Conservation (phyloP, 257 asterid species). For the Solanum chaucha region DNA sequence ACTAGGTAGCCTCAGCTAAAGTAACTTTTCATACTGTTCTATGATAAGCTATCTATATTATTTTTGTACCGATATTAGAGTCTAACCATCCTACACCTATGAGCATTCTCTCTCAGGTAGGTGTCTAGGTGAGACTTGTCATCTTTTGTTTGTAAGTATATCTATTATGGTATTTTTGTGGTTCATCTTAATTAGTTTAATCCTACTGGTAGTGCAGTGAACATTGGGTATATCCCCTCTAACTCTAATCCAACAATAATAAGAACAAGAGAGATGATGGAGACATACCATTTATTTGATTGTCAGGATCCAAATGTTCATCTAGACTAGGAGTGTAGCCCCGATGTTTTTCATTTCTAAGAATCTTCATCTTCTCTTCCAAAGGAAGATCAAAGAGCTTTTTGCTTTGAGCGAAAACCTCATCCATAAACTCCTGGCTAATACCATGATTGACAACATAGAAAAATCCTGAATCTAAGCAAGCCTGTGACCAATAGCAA, state of each 20-base stretch:
- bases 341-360: conserved; percentile 59
- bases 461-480: conserved; percentile 87
- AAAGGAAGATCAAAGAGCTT: conserved; percentile 49
- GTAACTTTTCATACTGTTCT: not conserved
- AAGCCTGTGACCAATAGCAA: conserved; percentile 37
- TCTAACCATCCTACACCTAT: not conserved
- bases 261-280: not conserved
- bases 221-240: not conserved
- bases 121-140: not conserved
- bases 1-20: not conserved
- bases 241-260: not conserved
- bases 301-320: conserved; percentile 58
- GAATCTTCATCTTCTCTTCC: conserved; percentile 75
- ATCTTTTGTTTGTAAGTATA: not conserved
- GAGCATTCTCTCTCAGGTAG: not conserved
- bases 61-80: not conserved
- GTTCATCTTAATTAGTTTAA: not conserved
- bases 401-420: conserved; percentile 72
- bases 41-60: not conserved
- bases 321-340: conserved; percentile 89
- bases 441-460: conserved; percentile 84
- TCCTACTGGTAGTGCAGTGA: not conserved
- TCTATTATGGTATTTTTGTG: not conserved
- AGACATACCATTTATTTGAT: conserved; percentile 60
- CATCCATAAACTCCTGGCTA: conserved; percentile 56